Conservation (phyloP, 169 alveolate genomes). For the Cryptosporidium meleagridis region DNA sequence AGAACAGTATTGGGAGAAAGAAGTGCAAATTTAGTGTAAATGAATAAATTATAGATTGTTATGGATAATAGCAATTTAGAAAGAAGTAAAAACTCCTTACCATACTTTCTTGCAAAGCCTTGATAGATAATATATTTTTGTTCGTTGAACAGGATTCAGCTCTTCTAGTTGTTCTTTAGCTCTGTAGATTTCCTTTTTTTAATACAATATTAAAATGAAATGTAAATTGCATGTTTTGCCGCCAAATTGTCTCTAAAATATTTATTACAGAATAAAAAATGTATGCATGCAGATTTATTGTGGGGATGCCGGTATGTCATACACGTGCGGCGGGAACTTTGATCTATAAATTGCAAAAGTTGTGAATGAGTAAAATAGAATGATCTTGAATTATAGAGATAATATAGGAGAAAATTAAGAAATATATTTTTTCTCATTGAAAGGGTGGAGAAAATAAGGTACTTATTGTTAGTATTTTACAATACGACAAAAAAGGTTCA, state of each 20-base stretch:
- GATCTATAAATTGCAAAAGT: background rate
- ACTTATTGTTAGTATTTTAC: background rate
- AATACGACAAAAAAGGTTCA: background rate
- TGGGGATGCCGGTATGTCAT: constrained; percentile 28
- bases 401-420: background rate
- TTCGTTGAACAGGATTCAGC: background rate
- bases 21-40: background rate
- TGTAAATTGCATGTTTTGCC: background rate
- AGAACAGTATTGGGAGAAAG: background rate
- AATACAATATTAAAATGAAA: too few species aligned
- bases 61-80: background rate
- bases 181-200: background rate
- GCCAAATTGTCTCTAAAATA: background rate
- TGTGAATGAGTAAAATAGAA: background rate
- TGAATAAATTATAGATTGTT: background rate
- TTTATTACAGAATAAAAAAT: background rate
- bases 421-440: background rate
- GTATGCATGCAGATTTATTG: background rate
- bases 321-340: background rate
- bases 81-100: background rate
- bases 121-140: too few species aligned
- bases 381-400: background rate
- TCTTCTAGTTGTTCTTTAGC: background rate
- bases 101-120: background rate
- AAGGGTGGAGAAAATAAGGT: background rate